Base-by-base conservation (phyloP, 305 asterid genomes). In the Lippia alba region DNA sequence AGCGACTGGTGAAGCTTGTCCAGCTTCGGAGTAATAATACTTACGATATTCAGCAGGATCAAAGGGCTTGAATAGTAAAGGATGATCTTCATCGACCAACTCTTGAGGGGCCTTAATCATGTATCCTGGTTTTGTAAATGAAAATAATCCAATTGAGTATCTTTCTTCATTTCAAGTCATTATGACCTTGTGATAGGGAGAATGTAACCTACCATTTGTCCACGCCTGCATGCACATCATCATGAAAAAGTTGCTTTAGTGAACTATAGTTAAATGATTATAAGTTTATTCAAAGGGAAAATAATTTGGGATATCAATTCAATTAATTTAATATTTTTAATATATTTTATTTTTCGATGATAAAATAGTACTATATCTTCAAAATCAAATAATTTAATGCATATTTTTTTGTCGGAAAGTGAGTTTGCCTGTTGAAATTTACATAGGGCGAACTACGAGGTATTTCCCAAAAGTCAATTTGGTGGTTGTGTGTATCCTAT, bases 171-270 rank as follows among this genome's bases (percentile, higher is more conserved):
- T 75, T 48, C 85, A 89, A 1, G 6, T 74, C 88, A 82, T 77
- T 89, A 80, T 79, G 8, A 86, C 89, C 58, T 80, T 68, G 63
- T 86, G 89, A 17, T n/a, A 33, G 0, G 89, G 73, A 0, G 84
- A 36, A 76, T 86, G 79, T 15, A 86, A 41, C 19, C 78, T 12
- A 0, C 89, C 92, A 20, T 86, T 86, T 9, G 81, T 57, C 92
- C 85, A 86, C 24, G 89, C 88, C 88, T 83, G 33, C 64, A 10
- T 83, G 33, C 64, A 10, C 11, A 45, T 10, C n/a, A 45, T 12
- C 51, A 11, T 11, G 1, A 10, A 45, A 45, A 45, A 45, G 7
- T 6, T 39, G 10, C 45, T 39, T 39, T 39, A 39, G 9, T 39
- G 45, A 39, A 5, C 45, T 5, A 39, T 39, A 24, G 30, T 24